phyloP scores from a whole-genome alignment of 257 asterid genomes.

The Jacaranda mimosifolia region DNA sequence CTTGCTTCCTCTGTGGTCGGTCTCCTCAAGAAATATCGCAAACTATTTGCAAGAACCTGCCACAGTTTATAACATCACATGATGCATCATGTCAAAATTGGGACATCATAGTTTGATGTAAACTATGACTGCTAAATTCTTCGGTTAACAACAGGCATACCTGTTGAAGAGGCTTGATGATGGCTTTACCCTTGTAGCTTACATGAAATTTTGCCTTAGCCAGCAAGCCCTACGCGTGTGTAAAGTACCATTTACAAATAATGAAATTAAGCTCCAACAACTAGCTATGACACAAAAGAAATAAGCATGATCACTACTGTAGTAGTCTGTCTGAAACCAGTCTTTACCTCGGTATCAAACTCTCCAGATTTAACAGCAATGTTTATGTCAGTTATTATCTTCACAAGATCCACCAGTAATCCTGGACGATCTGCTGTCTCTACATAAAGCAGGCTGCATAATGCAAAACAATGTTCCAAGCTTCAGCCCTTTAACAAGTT shows the following conservation, averaged over 20 bases:
- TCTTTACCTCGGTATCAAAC: constrained; percentile 87
- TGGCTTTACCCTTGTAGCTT: constrained; percentile 84
- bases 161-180: constrained; percentile 94
- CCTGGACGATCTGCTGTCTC: constrained; percentile 97
- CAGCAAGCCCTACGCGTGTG: constrained; percentile 71
- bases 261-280: background rate
- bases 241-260: background rate
- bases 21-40: constrained; percentile 84
- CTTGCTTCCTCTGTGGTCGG: constrained; percentile 90
- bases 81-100: constrained; percentile 8
- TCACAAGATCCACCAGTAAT: constrained; percentile 92
- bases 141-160: constrained; percentile 40
- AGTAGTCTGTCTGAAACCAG: background rate
- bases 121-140: background rate
- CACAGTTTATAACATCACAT: background rate
- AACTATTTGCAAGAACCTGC: constrained; percentile 91
- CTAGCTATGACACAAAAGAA: background rate
- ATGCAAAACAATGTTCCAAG: constrained; percentile 14
- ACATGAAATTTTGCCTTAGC: constrained; percentile 98
- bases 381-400: constrained; percentile 81
- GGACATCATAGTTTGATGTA: background rate
- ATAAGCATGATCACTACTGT: background rate
- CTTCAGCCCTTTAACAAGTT: constrained; percentile 18
- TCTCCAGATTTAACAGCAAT: constrained; percentile 88
- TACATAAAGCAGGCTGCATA: constrained; percentile 79